Percentiles rank a stretch among this genome's conserved stretches.
Evolutionary conservation across 1,139 yeast genomes (phyloP).

Genomic region (Lodderomyces margitis): DNA sequence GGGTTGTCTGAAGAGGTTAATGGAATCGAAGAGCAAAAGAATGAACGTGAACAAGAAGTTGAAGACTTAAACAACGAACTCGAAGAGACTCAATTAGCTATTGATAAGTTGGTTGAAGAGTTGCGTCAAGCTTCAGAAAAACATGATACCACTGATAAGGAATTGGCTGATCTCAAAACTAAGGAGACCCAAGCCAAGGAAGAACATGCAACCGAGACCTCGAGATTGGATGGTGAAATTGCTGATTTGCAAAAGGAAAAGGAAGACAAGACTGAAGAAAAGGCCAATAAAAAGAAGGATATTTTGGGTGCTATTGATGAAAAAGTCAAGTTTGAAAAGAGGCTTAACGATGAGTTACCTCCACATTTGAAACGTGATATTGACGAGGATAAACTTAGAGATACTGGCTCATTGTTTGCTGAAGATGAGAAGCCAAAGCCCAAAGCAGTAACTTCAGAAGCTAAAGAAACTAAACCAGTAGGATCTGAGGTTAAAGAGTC

Average conservation of each 20-base stretch:
- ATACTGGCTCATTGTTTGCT: conserved; percentile 41
- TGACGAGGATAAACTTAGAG: conserved; percentile 39
- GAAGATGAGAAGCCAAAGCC: conserved; percentile 21
- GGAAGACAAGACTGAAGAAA: conserved; percentile 27
- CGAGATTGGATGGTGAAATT: conserved; percentile 34
- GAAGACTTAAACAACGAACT: conserved; percentile 37
- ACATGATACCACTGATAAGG: conserved; percentile 34
- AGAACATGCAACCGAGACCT: conserved; percentile 24
- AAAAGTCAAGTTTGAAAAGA: conserved; percentile 41
- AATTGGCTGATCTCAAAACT: conserved; percentile 30
- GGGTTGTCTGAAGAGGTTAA: conserved; percentile 37
- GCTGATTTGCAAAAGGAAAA: conserved; percentile 30
- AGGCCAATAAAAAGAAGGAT: conserved; percentile 32
- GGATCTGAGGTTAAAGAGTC: not conserved
- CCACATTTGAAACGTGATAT: conserved; percentile 49
- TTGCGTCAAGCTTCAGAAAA: conserved; percentile 29
- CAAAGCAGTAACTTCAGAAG: conserved; percentile 11
- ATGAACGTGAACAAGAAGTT: conserved; percentile 34
- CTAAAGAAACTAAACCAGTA: conserved; percentile 3
- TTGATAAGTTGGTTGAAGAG: conserved; percentile 33
- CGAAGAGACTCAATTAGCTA: conserved; percentile 37
- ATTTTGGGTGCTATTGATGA: conserved; percentile 33
- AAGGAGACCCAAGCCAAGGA: conserved; percentile 25
- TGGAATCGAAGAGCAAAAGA: conserved; percentile 30
- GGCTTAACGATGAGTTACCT: conserved; percentile 50